phyloP scores from a whole-genome alignment of 768 basidiomycete genomes.

The Hydnomerulius pinastri region DNA sequence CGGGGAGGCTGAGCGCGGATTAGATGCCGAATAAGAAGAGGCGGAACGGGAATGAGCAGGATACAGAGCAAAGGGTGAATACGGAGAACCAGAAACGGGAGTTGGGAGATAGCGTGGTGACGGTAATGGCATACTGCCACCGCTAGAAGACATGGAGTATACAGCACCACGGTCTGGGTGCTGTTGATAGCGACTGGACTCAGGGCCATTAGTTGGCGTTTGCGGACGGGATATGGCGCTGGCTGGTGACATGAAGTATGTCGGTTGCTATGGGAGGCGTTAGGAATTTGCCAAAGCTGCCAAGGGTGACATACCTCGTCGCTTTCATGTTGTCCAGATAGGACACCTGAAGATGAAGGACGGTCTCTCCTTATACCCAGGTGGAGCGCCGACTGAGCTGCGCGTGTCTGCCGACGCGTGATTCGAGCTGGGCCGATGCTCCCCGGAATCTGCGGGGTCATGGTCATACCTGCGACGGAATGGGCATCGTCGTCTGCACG shows the following conservation, averaged over 20 bases:
- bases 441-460: conserved; percentile 45
- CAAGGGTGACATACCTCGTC: conserved; percentile 25
- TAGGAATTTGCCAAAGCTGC: conserved; percentile 2
- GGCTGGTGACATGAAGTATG: conserved; percentile 40
- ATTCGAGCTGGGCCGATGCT: conserved; percentile 56
- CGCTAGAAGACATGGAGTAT: conserved; percentile 20
- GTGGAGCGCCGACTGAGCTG: conserved; percentile 33
- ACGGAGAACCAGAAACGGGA: conserved; percentile 47
- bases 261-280: conserved; percentile 21
- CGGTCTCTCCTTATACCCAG: conserved; percentile 34
- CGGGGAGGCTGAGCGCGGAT: conserved; percentile 62
- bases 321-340: conserved; percentile 21
- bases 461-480: conserved; percentile 23
- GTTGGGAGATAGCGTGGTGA: conserved; percentile 48
- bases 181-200: conserved; percentile 32
- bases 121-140: conserved; percentile 30
- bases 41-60: conserved; percentile 48
- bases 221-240: conserved; percentile 40
- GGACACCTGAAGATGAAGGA: conserved; percentile 13
- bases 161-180: conserved; percentile 36
- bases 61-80: conserved; percentile 46
- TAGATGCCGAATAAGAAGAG: conserved; percentile 44
- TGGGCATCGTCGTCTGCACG: conserved; percentile 30
- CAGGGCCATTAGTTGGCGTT: conserved; percentile 37
- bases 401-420: conserved; percentile 47